Conservation (phyloP, 176 grass and related monocot genomes). For the Aechmea fasciata region DNA sequence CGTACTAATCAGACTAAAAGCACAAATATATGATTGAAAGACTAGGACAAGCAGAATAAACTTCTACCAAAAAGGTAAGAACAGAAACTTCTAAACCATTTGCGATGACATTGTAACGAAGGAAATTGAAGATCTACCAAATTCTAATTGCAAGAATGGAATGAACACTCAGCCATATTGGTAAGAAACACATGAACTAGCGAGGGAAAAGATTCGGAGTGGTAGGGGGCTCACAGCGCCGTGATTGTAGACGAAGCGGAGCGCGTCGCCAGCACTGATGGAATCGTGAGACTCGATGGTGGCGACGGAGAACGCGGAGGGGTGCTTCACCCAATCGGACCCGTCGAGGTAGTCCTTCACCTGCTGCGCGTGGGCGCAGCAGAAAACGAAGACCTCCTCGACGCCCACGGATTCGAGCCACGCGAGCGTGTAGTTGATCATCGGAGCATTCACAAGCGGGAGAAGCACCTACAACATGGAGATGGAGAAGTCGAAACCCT, state of each 20-base stretch:
- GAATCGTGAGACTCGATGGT: conserved; percentile 64
- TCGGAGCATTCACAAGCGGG: conserved; percentile 76
- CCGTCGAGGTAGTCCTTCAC: conserved; percentile 67
- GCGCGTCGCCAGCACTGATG: conserved; percentile 61
- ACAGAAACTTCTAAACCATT: no score
- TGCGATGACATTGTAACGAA: neutral
- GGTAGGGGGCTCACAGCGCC: conserved; percentile 32
- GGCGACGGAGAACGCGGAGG: conserved; percentile 38
- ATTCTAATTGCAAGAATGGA: neutral
- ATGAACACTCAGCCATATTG: neutral
- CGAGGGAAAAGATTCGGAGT: neutral
- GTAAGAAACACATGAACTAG: neutral
- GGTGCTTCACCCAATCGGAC: conserved; percentile 44
- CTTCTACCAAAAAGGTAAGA: no score
- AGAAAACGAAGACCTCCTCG: conserved; percentile 88
- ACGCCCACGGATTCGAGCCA: conserved; percentile 82
- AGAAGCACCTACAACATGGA: conserved; percentile 53
- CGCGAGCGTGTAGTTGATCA: conserved; percentile 83
- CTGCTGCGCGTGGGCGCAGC: conserved; percentile 66
- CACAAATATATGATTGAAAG: no score
- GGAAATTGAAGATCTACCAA: neutral
- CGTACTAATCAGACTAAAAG: no score
- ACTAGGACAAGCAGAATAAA: no score
- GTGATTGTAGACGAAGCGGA: conserved; percentile 51
- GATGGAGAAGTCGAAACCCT: conserved; percentile 1